Conservation (phyloP, 352 stramenopile genomes). For the Pythium pyrilobum region DNA sequence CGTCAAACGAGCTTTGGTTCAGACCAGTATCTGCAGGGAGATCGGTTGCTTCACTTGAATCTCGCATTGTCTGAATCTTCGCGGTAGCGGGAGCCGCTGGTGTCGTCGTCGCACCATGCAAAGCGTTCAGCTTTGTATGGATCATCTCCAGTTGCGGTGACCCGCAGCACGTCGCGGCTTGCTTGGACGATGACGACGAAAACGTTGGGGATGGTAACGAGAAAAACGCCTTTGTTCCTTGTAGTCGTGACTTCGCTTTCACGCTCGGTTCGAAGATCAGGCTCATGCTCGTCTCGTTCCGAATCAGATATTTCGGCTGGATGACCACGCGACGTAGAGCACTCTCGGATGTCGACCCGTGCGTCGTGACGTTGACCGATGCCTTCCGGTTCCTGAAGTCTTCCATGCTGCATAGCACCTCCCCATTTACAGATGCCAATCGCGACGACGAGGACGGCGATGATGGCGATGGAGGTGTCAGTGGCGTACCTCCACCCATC, state of each 20-base stretch:
- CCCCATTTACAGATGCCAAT: not conserved
- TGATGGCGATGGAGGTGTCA: not conserved
- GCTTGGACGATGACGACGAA: conserved; percentile 38
- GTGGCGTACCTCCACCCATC: not conserved
- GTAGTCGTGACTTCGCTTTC: conserved; percentile 46
- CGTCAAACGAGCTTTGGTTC: too few species aligned
- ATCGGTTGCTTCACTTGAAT: too few species aligned
- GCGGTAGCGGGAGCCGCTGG: not conserved
- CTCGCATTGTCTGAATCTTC: too few species aligned
- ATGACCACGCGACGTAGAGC: conserved; percentile 54
- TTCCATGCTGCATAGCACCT: conserved; percentile 42
- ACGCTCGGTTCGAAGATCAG: conserved; percentile 49
- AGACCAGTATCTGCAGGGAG: too few species aligned
- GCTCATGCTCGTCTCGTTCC: conserved; percentile 48
- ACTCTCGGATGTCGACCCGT: conserved; percentile 37
- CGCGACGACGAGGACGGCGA: conserved; percentile 13
- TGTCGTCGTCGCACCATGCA: conserved; percentile 42
- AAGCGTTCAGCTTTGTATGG: conserved; percentile 62
- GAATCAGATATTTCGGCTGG: conserved; percentile 56
- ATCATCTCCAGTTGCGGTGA: conserved; percentile 65
- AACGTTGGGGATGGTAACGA: conserved; percentile 30
- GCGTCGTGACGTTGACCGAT: conserved; percentile 59
- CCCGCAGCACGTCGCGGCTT: conserved; percentile 37
- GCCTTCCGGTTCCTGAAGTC: conserved; percentile 56
- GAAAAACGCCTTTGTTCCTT: conserved; percentile 63